phyloP scores from a whole-genome alignment of 805 yeast species.

The Blastobotrys attinorum region DNA sequence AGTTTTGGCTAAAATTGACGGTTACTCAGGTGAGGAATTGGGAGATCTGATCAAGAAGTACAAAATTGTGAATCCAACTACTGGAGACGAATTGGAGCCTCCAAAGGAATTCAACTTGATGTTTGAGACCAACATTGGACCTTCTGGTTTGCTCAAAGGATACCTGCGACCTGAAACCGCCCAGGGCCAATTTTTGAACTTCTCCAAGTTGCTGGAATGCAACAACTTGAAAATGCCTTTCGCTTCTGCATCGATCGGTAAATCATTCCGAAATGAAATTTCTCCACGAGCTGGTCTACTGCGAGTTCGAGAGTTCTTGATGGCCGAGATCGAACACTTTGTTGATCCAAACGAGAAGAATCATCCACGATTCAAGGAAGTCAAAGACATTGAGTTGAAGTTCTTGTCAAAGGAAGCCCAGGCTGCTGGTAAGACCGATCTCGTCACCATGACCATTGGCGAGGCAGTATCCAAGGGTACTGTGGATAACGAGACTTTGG shows the following conservation, averaged over 20 bases:
- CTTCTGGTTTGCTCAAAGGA: constrained; percentile 94
- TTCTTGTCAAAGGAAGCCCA: constrained; percentile 86
- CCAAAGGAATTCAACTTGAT: constrained; percentile 95
- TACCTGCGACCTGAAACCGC: constrained; percentile 98
- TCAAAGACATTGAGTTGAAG: constrained; percentile 61
- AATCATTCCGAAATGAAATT: constrained; percentile 97
- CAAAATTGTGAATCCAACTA: constrained; percentile 85
- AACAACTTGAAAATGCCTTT: constrained; percentile 97
- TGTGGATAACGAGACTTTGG: constrained; percentile 95
- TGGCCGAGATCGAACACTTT: constrained; percentile 99
- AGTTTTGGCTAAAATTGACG: constrained; percentile 85
- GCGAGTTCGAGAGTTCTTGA: constrained; percentile 96
- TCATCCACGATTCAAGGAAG: constrained; percentile 73
- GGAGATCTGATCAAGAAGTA: constrained; percentile 81
- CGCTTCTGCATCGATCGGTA: constrained; percentile 99
- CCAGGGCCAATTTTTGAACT: constrained; percentile 97
- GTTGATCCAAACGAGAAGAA: constrained; percentile 88
- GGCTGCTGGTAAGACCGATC: constrained; percentile 70
- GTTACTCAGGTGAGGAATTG: constrained; percentile 84
- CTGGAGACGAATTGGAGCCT: constrained; percentile 75
- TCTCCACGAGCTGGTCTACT: constrained; percentile 96
- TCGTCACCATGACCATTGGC: constrained; percentile 62
- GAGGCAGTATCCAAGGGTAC: constrained; percentile 83
- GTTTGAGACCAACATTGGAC: constrained; percentile 99
- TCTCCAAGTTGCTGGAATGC: constrained; percentile 84